Evolutionary conservation across 345 rosid species (phyloP).

Genomic region (Dimocarpus longan): DNA sequence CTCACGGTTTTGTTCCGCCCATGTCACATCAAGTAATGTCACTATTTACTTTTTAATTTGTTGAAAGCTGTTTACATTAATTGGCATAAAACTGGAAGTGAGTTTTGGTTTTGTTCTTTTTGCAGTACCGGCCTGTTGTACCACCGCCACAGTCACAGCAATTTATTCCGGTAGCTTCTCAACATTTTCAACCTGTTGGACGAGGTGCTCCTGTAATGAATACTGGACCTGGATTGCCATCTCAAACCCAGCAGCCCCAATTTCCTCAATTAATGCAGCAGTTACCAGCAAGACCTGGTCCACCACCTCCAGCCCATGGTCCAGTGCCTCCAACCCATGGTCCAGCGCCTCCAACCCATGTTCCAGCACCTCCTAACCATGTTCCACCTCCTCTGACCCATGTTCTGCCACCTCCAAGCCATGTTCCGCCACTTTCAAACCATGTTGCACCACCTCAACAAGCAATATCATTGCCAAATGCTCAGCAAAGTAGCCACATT

Average conservation of each 20-base stretch:
- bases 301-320: conserved; percentile 24
- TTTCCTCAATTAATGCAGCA: conserved; percentile 66
- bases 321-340: conserved; percentile 5
- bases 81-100: conserved; percentile 5
- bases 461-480: conserved; percentile 47
- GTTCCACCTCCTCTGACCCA: not conserved
- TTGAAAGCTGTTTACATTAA: conserved; percentile 8
- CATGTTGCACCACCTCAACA: conserved; percentile 57
- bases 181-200: conserved; percentile 68
- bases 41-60: conserved; percentile 14
- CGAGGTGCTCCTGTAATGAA: conserved; percentile 60
- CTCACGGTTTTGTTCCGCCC: conserved; percentile 66
- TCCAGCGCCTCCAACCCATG: conserved; percentile 34
- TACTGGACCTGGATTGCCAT: conserved; percentile 52
- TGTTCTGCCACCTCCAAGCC: conserved; percentile 31
- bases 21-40: conserved; percentile 69
- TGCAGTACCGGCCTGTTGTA: conserved; percentile 71
- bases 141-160: conserved; percentile 69
- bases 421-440: conserved; percentile 46
- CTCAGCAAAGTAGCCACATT: conserved; percentile 52
- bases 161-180: conserved; percentile 61
- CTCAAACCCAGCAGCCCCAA: conserved; percentile 68
- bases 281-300: conserved; percentile 63
- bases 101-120: conserved; percentile 2
- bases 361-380: conserved; percentile 22